These are phyloP conservation scores for Spirogloea muscicola DNA, from an alignment of 139 green algal species.

Conservation along the genomic window DNA sequence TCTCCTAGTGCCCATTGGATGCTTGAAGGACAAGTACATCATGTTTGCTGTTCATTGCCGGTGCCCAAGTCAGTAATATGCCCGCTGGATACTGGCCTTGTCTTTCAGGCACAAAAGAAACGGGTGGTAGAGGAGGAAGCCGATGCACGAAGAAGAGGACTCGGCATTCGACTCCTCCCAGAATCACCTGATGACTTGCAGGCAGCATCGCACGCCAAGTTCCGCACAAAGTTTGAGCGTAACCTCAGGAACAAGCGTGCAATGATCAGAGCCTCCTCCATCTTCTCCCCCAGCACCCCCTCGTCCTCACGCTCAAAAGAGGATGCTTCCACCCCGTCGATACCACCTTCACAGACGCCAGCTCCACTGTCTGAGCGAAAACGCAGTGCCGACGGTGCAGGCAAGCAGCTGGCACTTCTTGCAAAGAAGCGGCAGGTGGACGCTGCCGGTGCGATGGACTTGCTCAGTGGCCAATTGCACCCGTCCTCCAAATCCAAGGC, in stretches of 20 bases:
- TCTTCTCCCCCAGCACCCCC: slow-evolving; percentile 5
- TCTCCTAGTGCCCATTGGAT: too few relatives aligned
- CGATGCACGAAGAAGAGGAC: slow-evolving; percentile 52
- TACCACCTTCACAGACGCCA: background rate
- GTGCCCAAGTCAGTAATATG: too few relatives aligned
- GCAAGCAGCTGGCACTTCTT: background rate
- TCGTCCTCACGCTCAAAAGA: too few relatives aligned
- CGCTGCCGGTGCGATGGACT: background rate
- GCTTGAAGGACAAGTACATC: too few relatives aligned
- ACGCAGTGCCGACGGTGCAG: background rate
- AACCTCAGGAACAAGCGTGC: slow-evolving; percentile 12
- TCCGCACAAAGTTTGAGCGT: background rate
- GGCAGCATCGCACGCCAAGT: slow-evolving; percentile 30
- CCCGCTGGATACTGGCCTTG: too few relatives aligned
- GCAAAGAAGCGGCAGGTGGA: slow-evolving; percentile 19
- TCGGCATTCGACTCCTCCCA: slow-evolving; percentile 65
- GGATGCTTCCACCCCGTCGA: background rate
- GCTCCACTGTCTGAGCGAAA: background rate
- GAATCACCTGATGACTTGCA: slow-evolving; percentile 51
- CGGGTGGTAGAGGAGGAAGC: slow-evolving; percentile 45
- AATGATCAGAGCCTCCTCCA: slow-evolving; percentile 34
- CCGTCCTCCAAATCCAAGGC: too few relatives aligned
- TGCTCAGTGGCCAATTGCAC: slow-evolving; percentile 6
- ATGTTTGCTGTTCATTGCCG: too few relatives aligned
- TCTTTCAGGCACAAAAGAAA: slow-evolving; percentile 43